These are phyloP conservation scores for Syncephalis plumigaleata DNA, from an alignment of 371 early-diverging fungal genomes.

Conservation along the genomic window DNA sequence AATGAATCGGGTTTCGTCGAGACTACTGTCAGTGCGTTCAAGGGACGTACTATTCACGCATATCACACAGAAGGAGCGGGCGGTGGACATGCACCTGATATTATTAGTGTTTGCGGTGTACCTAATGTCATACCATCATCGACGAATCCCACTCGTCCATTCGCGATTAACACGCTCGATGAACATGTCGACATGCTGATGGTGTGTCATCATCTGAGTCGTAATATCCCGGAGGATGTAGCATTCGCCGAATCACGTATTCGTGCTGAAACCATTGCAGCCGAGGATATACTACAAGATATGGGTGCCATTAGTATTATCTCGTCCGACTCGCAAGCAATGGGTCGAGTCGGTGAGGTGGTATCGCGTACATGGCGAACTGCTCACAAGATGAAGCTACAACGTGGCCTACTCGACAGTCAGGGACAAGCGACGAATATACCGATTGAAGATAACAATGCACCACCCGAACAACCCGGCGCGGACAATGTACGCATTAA, in stretches of 20 bases:
- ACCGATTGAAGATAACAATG: too few species aligned
- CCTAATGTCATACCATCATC: conserved; percentile 77
- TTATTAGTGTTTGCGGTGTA: conserved; percentile 65
- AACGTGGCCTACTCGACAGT: conserved; percentile 41
- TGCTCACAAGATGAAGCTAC: conserved; percentile 78
- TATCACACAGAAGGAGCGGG: conserved; percentile 94
- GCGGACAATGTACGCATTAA: conserved; percentile 60
- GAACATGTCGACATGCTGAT: conserved; percentile 95
- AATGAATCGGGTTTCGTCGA: conserved; percentile 93
- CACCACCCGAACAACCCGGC: conserved; percentile 9
- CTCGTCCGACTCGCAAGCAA: conserved; percentile 80
- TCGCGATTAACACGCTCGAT: conserved; percentile 80
- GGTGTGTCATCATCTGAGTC: conserved; percentile 92
- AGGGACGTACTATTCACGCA: conserved; percentile 77
- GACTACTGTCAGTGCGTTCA: conserved; percentile 68
- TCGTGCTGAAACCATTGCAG: conserved; percentile 87
- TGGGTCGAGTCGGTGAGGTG: conserved; percentile 91
- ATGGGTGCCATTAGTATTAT: conserved; percentile 84
- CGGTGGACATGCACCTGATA: conserved; percentile 87
- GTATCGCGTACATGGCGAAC: conserved; percentile 83
- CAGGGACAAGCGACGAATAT: too few species aligned
- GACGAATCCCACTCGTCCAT: conserved; percentile 88
- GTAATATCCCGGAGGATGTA: conserved; percentile 83
- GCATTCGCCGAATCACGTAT: conserved; percentile 91
- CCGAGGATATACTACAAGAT: conserved; percentile 85